A percentile compares a stretch with the other conserved stretches of the same genome.
These are phyloP conservation scores for Ephemerocybe angulata DNA, from an alignment of 768 basidiomycete species.

Conservation along the genomic window DNA sequence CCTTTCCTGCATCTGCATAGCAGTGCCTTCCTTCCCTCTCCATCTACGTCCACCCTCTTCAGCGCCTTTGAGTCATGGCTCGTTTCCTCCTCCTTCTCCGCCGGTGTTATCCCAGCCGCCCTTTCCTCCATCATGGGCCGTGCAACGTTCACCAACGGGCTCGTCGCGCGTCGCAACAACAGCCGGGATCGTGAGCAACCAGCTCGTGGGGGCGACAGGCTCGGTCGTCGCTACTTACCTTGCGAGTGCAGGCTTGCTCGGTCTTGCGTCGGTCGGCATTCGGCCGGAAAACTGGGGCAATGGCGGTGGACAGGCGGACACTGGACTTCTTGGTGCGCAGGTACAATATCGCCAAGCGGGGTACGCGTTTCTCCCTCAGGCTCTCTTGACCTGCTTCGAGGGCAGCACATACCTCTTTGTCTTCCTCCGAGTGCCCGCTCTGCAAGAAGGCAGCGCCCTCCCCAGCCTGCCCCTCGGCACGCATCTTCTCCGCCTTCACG, in stretches of 20 bases:
- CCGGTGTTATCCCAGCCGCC: conserved; percentile 50
- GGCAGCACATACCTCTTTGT: conserved; percentile 86
- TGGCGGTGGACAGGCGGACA: conserved; percentile 27
- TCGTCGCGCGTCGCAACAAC: conserved; percentile 66
- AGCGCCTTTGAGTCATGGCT: conserved; percentile 79
- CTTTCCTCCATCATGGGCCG: conserved; percentile 70
- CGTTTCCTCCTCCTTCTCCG: conserved; percentile 53
- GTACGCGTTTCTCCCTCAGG: conserved; percentile 23
- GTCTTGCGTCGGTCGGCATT: conserved; percentile 56
- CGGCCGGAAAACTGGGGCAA: conserved; percentile 62
- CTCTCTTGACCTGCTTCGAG: conserved; percentile 61
- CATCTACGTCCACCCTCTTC: conserved; percentile 76
- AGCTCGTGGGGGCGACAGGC: conserved; percentile 48
- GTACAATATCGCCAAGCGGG: conserved; percentile 52
- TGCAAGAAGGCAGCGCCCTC: conserved; percentile 56
- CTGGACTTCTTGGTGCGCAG: conserved; percentile 50
- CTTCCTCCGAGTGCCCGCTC: conserved; percentile 75
- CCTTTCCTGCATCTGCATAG: conserved; percentile 57
- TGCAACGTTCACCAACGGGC: conserved; percentile 69
- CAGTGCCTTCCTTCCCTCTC: conserved; percentile 52
- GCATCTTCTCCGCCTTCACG: conserved; percentile 81
- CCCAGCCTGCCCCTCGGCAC: conserved; percentile 52
- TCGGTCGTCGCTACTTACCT: conserved; percentile 64
- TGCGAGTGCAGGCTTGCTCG: conserved; percentile 54
- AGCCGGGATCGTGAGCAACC: conserved; percentile 67